A percentile compares a stretch with the other conserved stretches of the same genome.
Conservation (phyloP, 78 protist species). For the Capsaspora owczarzaki region DNA sequence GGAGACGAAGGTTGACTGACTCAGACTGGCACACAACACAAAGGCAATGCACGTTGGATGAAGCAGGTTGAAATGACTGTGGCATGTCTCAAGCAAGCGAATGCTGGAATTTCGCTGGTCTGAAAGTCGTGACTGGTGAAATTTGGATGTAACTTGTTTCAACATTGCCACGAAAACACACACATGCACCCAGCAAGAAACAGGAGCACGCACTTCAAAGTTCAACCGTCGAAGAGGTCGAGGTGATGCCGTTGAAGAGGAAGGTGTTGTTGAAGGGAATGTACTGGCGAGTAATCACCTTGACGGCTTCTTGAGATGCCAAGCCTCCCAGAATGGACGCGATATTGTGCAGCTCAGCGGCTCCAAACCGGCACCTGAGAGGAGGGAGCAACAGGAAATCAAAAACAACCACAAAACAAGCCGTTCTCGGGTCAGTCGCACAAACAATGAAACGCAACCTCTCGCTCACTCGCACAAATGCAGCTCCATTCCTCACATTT, state of each 20-base stretch:
- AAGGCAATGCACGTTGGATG: too few relatives aligned
- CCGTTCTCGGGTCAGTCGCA: not conserved
- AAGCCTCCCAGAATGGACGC: slow-evolving; percentile 78
- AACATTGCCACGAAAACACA: too few relatives aligned
- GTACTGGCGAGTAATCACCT: slow-evolving; percentile 63
- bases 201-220: too few relatives aligned
- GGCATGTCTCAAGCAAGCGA: too few relatives aligned
- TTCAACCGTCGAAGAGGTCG: not conserved
- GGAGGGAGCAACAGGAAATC: not conserved
- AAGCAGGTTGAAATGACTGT: too few relatives aligned
- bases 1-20: too few relatives aligned
- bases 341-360: slow-evolving; percentile 62
- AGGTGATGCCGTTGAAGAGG: slow-evolving; percentile 63
- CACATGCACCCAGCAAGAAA: too few relatives aligned
- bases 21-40: too few relatives aligned
- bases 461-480: too few relatives aligned
- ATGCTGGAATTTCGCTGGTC: too few relatives aligned
- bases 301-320: slow-evolving; percentile 68
- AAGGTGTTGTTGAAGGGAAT: slow-evolving; percentile 70
- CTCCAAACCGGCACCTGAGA: slow-evolving; percentile 59
- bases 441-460: not conserved
- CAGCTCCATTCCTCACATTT: not conserved
- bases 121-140: too few relatives aligned
- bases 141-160: too few relatives aligned
- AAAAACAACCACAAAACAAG: not conserved